Percentiles rank a stretch among this genome's conserved stretches.
These are phyloP conservation scores for Leucocoprinus sp. DNA, from an alignment of 768 basidiomycete genomes.

Conservation along the genomic window DNA sequence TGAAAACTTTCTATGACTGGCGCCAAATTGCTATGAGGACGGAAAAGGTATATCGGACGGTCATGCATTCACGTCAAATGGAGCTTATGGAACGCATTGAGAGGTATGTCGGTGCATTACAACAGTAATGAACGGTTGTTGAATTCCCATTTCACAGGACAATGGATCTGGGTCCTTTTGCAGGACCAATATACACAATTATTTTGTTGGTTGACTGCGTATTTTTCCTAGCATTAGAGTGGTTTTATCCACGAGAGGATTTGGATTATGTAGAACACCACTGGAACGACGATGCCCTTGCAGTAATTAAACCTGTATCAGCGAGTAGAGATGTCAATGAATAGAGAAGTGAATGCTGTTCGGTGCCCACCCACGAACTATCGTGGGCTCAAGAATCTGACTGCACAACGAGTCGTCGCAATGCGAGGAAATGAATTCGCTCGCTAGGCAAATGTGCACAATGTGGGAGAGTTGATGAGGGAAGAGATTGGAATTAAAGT, in stretches of 20 bases:
- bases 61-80: slow-evolving; percentile 49
- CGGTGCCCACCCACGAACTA: background rate
- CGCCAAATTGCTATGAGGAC: slow-evolving; percentile 68
- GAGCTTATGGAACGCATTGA: slow-evolving; percentile 74
- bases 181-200: slow-evolving; percentile 80
- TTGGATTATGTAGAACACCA: slow-evolving; percentile 65
- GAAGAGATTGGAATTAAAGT: slow-evolving; percentile 12
- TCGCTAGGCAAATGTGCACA: background rate
- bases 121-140: background rate
- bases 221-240: slow-evolving; percentile 80
- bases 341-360: background rate
- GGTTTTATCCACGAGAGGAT: slow-evolving; percentile 69
- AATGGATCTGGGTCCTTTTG: slow-evolving; percentile 68
- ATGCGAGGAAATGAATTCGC: background rate
- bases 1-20: slow-evolving; percentile 88
- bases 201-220: slow-evolving; percentile 87
- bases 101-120: slow-evolving; percentile 38
- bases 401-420: background rate
- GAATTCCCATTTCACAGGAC: slow-evolving; percentile 38
- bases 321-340: slow-evolving; percentile 9
- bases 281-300: slow-evolving; percentile 45
- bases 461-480: slow-evolving; percentile 2
- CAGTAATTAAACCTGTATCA: slow-evolving; percentile 15
- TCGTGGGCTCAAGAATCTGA: slow-evolving; percentile 1
- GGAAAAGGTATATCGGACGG: slow-evolving; percentile 72